Percentiles rank a stretch among this genome's conserved stretches.
These are phyloP conservation scores for Diospyros lotus DNA, from an alignment of 148 eudicot genomes.

Conservation along the genomic window DNA sequence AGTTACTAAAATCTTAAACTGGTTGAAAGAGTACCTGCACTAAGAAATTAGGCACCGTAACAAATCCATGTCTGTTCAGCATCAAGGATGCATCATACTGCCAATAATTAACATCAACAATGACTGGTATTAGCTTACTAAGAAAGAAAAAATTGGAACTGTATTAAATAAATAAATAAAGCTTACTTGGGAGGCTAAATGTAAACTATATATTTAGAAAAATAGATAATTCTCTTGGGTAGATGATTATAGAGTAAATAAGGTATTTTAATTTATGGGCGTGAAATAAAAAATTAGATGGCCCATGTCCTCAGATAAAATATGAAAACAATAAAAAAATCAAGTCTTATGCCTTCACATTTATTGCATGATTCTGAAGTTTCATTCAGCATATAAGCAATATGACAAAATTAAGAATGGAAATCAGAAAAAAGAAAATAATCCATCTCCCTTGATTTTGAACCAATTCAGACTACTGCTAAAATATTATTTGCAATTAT, in stretches of 20 bases:
- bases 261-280: background rate
- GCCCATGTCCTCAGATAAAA: background rate
- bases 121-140: slow-evolving; percentile 10
- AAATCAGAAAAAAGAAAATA: too few species aligned
- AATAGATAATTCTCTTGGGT: background rate
- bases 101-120: slow-evolving; percentile 15
- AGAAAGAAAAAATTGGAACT: background rate
- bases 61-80: slow-evolving; percentile 68
- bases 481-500: background rate
- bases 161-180: background rate
- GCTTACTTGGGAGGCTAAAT: background rate
- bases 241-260: background rate
- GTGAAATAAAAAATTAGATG: background rate
- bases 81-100: slow-evolving; percentile 86
- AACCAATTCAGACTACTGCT: background rate
- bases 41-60: slow-evolving; percentile 65
- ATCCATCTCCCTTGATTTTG: too few species aligned
- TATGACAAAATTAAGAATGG: too few species aligned
- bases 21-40: slow-evolving; percentile 48
- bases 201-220: background rate
- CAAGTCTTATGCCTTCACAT: background rate
- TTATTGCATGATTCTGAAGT: background rate
- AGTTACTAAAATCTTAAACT: slow-evolving; percentile 2
- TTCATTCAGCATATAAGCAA: background rate
- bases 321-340: background rate